Evolutionary conservation across 2,329 filamentous ascomycete species (phyloP), one percentile per base, ranked within the genome.

Genomic region (Akanthomyces uredinophilus): DNA sequence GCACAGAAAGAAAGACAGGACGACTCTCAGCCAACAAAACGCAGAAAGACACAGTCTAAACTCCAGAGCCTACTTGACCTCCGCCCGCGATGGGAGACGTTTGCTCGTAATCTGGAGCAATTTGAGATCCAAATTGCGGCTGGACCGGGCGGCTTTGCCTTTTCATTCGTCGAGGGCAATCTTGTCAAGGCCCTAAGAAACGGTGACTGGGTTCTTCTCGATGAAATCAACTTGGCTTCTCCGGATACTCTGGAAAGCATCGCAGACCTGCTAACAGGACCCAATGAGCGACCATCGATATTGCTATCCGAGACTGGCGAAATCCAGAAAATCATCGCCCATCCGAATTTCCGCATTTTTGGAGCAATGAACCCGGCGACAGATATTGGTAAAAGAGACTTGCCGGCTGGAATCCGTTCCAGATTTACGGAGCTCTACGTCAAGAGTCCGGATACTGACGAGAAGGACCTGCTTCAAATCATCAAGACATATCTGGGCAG

Each of bases 331-430:
- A 88, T 99, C 41, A 83, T 88, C 64, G 95, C 93, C 0, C 94
- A 99, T 73, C 88, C 92, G 0, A 87, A 96, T 66, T 99, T 99
- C 73, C 87, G 95, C 44, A 90, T 99, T 16, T 99, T 99, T 71
- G 96, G 91, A 57, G 95, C 96, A 32, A 99, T 99, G 95, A 99
- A 99, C 70, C 95, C 95, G 35, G 95, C 95, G 5, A 99, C 95
- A 3, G 95, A 99, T 77, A 87, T 97, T 61, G 95, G 96, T 64
- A 99, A 99, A 77, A 88, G 94, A 61, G 95, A 99, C 73, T 79
- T 99, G 18, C 92, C 94, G 0, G 87, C 91, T 60, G 93, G 94
- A 1, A 86, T 98, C 49, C 84, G 94, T 61, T 96, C 93, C 10
- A 86, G 93, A 54, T 99, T 99, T 71, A 98, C 95, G 0, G 95